Base-by-base conservation (phyloP, 2,329 filamentous ascomycete genomes). In the Arthrobotrys entomopaga region DNA sequence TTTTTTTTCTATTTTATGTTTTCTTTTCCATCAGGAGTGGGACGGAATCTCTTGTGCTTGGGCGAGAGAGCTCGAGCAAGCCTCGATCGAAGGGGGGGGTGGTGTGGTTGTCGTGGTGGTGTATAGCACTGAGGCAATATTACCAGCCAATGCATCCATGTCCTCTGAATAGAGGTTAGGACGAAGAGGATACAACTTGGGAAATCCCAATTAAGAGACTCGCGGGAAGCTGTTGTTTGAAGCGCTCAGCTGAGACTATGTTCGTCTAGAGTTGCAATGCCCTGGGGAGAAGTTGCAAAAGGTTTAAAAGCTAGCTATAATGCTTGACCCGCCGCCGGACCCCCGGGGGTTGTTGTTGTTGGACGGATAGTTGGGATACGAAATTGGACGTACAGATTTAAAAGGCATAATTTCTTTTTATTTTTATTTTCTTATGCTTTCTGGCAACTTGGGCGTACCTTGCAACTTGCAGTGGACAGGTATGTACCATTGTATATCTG, bases 211-310 rank as follows among this genome's bases (percentile, higher is more conserved):
- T 22, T 24, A 2, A n/a, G 52, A 38, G 53, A 26, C 42, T 24
- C 54, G 48, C 56, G 46, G 46, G 46, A 50, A 24, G 24, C 40
- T 72, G 26, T 46, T 46, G 48, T 65, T 6, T 59, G 53, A 58
- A 65, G 67, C 67, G 67, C 67, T 72, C 60, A 65, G 67, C 67
- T 72, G 67, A 72, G 67, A 72, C 67, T 54, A 49, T 69, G 67
- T 72, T 72, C 67, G 67, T 65, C 15, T 52, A 65, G 60, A 65
- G 67, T 72, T 72, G 67, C 48, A 65, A 63, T 64, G 65, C 34
- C 65, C 46, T 56, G 60, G 60, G 34, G 60, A 72, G n/a, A 72
- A 72, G 65, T 69, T 69, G 65, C 65, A 69, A 69, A 56, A 19
- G 65, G 65, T 72, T 65, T 56, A n/a, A n/a, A n/a, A n/a, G n/a